Base-by-base conservation (phyloP, 345 rosid genomes). In the Pugionium cornutum region DNA sequence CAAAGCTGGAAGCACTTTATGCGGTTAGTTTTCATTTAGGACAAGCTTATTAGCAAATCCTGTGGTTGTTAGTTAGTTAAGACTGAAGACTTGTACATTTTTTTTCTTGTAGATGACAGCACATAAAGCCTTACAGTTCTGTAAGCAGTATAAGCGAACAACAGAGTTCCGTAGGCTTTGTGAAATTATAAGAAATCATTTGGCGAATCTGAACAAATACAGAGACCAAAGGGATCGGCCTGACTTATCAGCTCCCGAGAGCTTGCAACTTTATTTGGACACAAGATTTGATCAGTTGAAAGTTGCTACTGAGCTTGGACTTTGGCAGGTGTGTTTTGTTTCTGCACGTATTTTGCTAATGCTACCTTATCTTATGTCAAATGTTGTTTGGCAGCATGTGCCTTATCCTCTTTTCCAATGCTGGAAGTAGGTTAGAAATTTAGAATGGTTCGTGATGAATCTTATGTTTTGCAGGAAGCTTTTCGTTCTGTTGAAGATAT, bases 161-260 rank as follows among this genome's bases (percentile, higher is more conserved):
- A 95, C 99, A 2, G 99, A 91, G 60, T 95, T 95, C 56, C 89
- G 98, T 51, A 84, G 99, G 67, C 78, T 95, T 31, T 95, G 98
- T 72, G 99, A 95, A 81, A 95, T 95, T 42, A 95, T 91, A 60
- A 83, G 98, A 76, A 95, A 89, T 51, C 99, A 95, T 82, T 74
- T 95, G 56, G 79, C 87, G 4, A 95, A 95, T 67, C 91, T 95
- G 47, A 95, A 89, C 78, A 91, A 95, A 63, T 95, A 95, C 67
- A 86, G 96, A 74, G 99, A 91, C 60, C 99, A 95, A 73, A 91
- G 99, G 81, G 99, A 95, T 62, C 80, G 99, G 28, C 99, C 99
- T 78, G 99, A 91, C 76, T 79, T 95, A 10, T 76, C 99, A 11
- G 88, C 96, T 34, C 98, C 99, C 4, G 97, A 89, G 82, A 95